A percentile compares a stretch with the other conserved stretches of the same genome.
These are phyloP conservation scores for Taxillus chinensis DNA, from an alignment of 164 flowering plant genomes.

Conservation along the genomic window DNA sequence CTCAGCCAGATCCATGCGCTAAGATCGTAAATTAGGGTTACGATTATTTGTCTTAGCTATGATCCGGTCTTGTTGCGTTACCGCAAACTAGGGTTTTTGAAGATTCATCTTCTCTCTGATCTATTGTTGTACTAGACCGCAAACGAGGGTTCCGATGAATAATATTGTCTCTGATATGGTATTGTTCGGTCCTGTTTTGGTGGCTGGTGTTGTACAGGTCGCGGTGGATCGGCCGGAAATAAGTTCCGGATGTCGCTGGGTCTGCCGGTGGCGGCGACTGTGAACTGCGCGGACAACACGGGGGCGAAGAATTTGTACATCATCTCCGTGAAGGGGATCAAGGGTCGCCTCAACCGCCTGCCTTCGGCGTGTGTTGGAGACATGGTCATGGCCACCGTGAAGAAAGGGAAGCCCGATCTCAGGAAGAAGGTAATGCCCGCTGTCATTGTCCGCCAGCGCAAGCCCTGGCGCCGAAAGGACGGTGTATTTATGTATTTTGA, in stretches of 20 bases:
- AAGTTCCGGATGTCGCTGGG: conserved; percentile 31
- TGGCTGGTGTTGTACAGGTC: conserved; percentile 13
- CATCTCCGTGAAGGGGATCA: conserved; percentile 36
- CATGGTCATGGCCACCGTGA: conserved; percentile 38
- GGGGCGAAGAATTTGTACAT: conserved; percentile 35
- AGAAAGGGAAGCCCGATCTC: conserved; percentile 35
- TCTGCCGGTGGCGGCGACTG: conserved; percentile 30
- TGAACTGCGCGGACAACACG: conserved; percentile 33
- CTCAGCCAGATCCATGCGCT: neutral
- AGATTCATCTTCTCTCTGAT: neutral
- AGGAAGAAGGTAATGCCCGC: conserved; percentile 41
- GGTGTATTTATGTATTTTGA: conserved; percentile 36
- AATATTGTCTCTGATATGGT: neutral
- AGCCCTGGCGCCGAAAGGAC: conserved; percentile 43
- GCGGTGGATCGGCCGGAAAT: conserved; percentile 37
- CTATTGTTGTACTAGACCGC: neutral
- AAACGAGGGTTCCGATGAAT: neutral
- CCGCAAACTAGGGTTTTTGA: too few relatives aligned
- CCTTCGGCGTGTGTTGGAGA: conserved; percentile 38
- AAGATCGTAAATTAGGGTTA: neutral
- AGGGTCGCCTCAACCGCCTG: conserved; percentile 30
- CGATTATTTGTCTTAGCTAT: too few relatives aligned
- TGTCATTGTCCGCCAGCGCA: conserved; percentile 30
- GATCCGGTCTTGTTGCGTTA: too few relatives aligned
- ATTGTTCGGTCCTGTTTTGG: neutral